A percentile compares a stretch with the other conserved stretches of the same genome.
phyloP scores from a whole-genome alignment of 2,329 filamentous ascomycete genomes.

The Aspergillus niger region DNA sequence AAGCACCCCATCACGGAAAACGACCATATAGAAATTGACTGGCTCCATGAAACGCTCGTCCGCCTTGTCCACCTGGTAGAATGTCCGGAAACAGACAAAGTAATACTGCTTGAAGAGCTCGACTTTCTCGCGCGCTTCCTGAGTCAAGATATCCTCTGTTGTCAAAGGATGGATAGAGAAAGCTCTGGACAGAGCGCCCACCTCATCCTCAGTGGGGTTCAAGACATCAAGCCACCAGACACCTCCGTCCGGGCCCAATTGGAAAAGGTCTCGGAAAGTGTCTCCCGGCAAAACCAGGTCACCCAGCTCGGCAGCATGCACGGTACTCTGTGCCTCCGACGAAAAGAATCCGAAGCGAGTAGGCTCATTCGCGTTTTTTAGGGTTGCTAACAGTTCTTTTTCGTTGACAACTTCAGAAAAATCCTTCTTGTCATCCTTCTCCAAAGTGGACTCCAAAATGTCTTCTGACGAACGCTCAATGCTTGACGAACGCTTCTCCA shows the following conservation, averaged over 20 bases:
- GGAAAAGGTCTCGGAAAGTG: slow-evolving; percentile 84
- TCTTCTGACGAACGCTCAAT: slow-evolving; percentile 32
- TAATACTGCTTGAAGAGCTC: slow-evolving; percentile 98
- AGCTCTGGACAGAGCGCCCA: slow-evolving; percentile 83
- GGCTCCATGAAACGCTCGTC: slow-evolving; percentile 85
- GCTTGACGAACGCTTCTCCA: slow-evolving; percentile 36
- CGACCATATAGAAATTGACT: slow-evolving; percentile 94
- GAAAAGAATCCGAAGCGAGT: slow-evolving; percentile 97
- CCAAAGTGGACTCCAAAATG: slow-evolving; percentile 28
- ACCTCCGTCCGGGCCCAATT: slow-evolving; percentile 68
- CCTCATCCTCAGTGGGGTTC: slow-evolving; percentile 84
- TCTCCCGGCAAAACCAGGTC: slow-evolving; percentile 88
- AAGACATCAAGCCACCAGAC: slow-evolving; percentile 99
- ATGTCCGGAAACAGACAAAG: slow-evolving; percentile 95
- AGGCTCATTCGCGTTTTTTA: slow-evolving; percentile 57
- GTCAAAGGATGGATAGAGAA: slow-evolving; percentile 96
- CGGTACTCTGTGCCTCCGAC: slow-evolving; percentile 88
- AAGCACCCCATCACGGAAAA: slow-evolving; percentile 91
- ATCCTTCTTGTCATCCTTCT: slow-evolving; percentile 37
- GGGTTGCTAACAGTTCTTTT: slow-evolving; percentile 35
- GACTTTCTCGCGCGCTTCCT: slow-evolving; percentile 97
- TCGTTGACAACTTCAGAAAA: slow-evolving; percentile 32
- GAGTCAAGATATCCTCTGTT: slow-evolving; percentile 91
- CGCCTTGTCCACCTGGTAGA: slow-evolving; percentile 77
- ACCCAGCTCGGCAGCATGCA: slow-evolving; percentile 85